A percentile compares a stretch with the other conserved stretches of the same genome.
These are phyloP conservation scores for Trametes villosa DNA, from an alignment of 768 basidiomycete species.

Conservation along the genomic window DNA sequence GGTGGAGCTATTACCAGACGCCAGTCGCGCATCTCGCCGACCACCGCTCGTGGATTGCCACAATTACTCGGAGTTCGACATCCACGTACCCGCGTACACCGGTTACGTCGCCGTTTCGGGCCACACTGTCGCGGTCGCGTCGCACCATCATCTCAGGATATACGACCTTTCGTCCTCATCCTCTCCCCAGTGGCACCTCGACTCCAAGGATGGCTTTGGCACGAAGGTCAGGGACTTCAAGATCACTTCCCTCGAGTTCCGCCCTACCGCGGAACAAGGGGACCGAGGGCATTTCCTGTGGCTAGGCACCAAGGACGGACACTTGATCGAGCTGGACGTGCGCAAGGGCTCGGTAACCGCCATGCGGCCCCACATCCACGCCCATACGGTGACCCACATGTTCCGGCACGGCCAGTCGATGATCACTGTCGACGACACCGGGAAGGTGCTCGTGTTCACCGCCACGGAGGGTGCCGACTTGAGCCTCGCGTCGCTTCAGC, in stretches of 20 bases:
- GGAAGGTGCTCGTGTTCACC: constrained; percentile 79
- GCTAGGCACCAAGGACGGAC: constrained; percentile 91
- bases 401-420: constrained; percentile 73
- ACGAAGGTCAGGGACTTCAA: constrained; percentile 63
- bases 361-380: constrained; percentile 64
- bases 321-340: constrained; percentile 82
- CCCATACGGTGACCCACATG: constrained; percentile 69
- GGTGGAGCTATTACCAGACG: constrained; percentile 66
- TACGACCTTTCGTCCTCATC: constrained; percentile 61
- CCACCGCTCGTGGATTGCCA: constrained; percentile 41
- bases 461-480: constrained; percentile 40
- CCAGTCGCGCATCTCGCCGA: constrained; percentile 66
- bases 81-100: constrained; percentile 58
- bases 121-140: constrained; percentile 58
- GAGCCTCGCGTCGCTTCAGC: constrained; percentile 48
- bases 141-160: constrained; percentile 60
- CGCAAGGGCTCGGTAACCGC: constrained; percentile 59
- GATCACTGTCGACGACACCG: constrained; percentile 83
- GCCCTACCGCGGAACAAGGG: constrained; percentile 47
- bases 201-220: constrained; percentile 60
- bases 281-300: constrained; percentile 72
- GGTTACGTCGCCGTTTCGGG: constrained; percentile 63
- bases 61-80: constrained; percentile 48
- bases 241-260: constrained; percentile 80
- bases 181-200: constrained; percentile 51